Evolutionary conservation across 2,329 filamentous ascomycete species (phyloP).

Genomic region (Pyrenophora seminiperda): DNA sequence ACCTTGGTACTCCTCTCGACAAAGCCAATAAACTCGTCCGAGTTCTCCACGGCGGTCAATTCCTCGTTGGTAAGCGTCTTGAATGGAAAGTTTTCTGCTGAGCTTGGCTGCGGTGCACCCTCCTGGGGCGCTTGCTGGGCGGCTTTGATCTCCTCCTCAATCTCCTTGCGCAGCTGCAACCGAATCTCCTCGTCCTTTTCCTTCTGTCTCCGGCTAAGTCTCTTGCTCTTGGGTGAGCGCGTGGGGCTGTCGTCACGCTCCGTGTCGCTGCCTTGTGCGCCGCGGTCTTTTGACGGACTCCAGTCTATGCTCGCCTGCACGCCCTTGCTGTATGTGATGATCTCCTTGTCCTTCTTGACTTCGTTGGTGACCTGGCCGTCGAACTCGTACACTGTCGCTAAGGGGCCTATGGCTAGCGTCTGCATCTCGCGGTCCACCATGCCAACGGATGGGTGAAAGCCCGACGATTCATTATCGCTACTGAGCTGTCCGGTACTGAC

Average conservation of each 20-base stretch:
- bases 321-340: slow-evolving; percentile 95
- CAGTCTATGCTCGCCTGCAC: slow-evolving; percentile 88
- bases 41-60: slow-evolving; percentile 85
- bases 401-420: slow-evolving; percentile 72
- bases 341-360: slow-evolving; percentile 67
- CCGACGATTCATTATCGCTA: slow-evolving; percentile 59
- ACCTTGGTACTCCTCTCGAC: slow-evolving; percentile 96
- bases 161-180: slow-evolving; percentile 81
- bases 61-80: slow-evolving; percentile 83
- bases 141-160: slow-evolving; percentile 87
- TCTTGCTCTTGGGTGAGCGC: slow-evolving; percentile 65
- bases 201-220: slow-evolving; percentile 76
- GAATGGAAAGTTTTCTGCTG: slow-evolving; percentile 69
- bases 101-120: slow-evolving; percentile 52
- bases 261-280: slow-evolving; percentile 59
- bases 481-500: slow-evolving; percentile 81
- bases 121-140: slow-evolving; percentile 56
- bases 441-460: slow-evolving; percentile 22
- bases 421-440: slow-evolving; percentile 60
- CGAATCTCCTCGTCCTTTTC: slow-evolving; percentile 89
- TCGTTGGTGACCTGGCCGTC: slow-evolving; percentile 75
- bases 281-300: slow-evolving; percentile 59
- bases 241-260: slow-evolving; percentile 66
- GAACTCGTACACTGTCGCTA: slow-evolving; percentile 80
- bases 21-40: slow-evolving; percentile 92